These are phyloP conservation scores for Daedaleopsis nitida DNA, from an alignment of 768 basidiomycete species.

Conservation along the genomic window DNA sequence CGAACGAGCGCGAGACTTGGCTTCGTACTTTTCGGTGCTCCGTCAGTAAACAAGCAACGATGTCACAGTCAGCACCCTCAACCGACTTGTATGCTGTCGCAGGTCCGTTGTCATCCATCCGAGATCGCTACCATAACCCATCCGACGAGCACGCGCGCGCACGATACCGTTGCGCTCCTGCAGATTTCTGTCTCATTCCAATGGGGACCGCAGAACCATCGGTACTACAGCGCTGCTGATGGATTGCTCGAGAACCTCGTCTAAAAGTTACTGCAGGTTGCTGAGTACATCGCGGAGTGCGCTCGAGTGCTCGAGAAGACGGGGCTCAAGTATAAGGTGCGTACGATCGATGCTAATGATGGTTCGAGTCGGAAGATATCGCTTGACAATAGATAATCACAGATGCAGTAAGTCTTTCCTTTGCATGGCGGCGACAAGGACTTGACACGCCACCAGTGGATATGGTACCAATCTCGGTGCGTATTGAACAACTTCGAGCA, in stretches of 20 bases:
- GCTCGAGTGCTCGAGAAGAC: constrained; percentile 81
- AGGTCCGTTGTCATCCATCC: constrained; percentile 1
- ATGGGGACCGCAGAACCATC: constrained; percentile 78
- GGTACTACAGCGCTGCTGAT: constrained; percentile 35
- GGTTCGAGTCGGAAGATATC: too few relatives aligned
- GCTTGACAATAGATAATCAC: background rate
- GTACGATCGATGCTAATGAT: constrained; percentile 7
- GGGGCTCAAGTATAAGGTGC: constrained; percentile 82
- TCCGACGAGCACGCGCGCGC: background rate
- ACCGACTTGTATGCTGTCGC: constrained; percentile 26
- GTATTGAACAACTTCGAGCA: constrained; percentile 5
- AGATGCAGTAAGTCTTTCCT: constrained; percentile 68
- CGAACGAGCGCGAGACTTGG: background rate
- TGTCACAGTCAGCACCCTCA: constrained; percentile 7
- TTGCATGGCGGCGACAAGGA: background rate
- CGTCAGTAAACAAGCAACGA: background rate
- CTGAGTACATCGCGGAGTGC: constrained; percentile 79
- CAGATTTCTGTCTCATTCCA: constrained; percentile 89
- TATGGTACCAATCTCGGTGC: constrained; percentile 90
- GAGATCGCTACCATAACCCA: background rate
- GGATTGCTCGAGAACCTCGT: constrained; percentile 11
- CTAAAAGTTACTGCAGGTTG: constrained; percentile 49
- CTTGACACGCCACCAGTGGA: constrained; percentile 48
- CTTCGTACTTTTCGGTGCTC: background rate
- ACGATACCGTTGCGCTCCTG: background rate